These are phyloP conservation scores for Scheffersomyces spartinae DNA, from an alignment of 805 yeast species.

Conservation along the genomic window DNA sequence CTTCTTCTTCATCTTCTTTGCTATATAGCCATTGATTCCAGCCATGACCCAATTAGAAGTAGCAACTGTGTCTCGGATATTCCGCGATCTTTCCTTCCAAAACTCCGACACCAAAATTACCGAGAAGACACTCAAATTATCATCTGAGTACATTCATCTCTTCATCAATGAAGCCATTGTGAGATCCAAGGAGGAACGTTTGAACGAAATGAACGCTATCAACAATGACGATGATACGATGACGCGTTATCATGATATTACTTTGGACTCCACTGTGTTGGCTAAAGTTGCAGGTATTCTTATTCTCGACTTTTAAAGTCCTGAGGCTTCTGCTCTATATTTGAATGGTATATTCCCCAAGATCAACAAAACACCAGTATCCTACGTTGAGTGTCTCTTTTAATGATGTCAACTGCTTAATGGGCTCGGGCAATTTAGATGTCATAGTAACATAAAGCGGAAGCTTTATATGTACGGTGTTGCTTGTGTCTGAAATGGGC, in stretches of 20 bases:
- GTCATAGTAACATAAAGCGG: slow-evolving; percentile 20
- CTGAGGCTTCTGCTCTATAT: not conserved
- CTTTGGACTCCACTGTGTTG: slow-evolving; percentile 28
- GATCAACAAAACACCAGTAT: slow-evolving; percentile 12
- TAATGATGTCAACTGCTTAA: slow-evolving; percentile 6
- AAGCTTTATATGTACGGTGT: slow-evolving; percentile 6
- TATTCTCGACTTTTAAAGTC: slow-evolving; percentile 21
- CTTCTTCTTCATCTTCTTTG: too few relatives aligned
- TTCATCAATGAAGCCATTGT: slow-evolving; percentile 29
- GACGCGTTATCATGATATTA: slow-evolving; percentile 8
- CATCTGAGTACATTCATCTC: slow-evolving; percentile 25
- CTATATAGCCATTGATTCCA: too few relatives aligned
- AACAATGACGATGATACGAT: slow-evolving; percentile 12
- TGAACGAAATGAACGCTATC: slow-evolving; percentile 21
- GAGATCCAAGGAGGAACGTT: slow-evolving; percentile 26
- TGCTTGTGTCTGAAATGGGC: not conserved
- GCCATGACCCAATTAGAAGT: too few relatives aligned
- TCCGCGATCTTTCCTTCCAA: slow-evolving; percentile 24
- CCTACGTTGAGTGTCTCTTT: slow-evolving; percentile 13
- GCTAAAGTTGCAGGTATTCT: slow-evolving; percentile 27
- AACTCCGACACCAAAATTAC: slow-evolving; percentile 20
- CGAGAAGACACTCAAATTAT: slow-evolving; percentile 18
- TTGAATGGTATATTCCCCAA: slow-evolving; percentile 3
- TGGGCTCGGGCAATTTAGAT: slow-evolving; percentile 13
- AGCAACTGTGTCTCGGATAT: slow-evolving; percentile 23